Conservation (phyloP, 352 stramenopile species). For the Ophiocytium majus region DNA sequence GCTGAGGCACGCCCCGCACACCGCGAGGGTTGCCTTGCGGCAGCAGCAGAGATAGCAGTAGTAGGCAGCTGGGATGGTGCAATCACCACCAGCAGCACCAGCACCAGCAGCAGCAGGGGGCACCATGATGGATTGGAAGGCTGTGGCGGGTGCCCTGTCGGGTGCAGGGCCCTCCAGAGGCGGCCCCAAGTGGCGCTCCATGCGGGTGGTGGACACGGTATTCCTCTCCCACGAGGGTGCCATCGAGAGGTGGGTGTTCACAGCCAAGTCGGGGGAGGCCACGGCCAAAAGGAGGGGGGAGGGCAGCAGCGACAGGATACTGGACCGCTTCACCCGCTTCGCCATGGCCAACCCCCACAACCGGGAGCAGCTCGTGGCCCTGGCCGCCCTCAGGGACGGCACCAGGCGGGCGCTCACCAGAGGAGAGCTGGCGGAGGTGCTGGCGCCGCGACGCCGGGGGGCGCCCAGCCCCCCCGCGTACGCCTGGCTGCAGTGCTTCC, state of each 20-base stretch:
- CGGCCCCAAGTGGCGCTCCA: constrained; percentile 26
- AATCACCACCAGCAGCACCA: too few species aligned
- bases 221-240: constrained; percentile 18
- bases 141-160: neutral
- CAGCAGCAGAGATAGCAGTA: too few species aligned
- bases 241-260: constrained; percentile 48
- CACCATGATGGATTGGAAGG: neutral
- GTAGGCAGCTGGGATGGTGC: too few species aligned
- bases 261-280: constrained; percentile 36
- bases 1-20: too few species aligned
- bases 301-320: constrained; percentile 32
- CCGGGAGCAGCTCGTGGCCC: constrained; percentile 31
- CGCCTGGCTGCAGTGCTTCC: constrained; percentile 42
- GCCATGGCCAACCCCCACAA: constrained; percentile 51
- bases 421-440: constrained; percentile 1
- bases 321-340: constrained; percentile 45
- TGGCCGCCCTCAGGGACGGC: constrained; percentile 6
- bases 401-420: constrained; percentile 15
- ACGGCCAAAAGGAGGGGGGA: constrained; percentile 39
- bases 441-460: neutral
- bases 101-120: neutral
- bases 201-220: constrained; percentile 49
- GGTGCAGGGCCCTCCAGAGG: neutral
- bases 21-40: too few species aligned
- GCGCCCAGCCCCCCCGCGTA: neutral